A percentile compares a stretch with the other conserved stretches of the same genome.
phyloP scores from a whole-genome alignment of 129 eudicot species.

The Flaveria linearis region DNA sequence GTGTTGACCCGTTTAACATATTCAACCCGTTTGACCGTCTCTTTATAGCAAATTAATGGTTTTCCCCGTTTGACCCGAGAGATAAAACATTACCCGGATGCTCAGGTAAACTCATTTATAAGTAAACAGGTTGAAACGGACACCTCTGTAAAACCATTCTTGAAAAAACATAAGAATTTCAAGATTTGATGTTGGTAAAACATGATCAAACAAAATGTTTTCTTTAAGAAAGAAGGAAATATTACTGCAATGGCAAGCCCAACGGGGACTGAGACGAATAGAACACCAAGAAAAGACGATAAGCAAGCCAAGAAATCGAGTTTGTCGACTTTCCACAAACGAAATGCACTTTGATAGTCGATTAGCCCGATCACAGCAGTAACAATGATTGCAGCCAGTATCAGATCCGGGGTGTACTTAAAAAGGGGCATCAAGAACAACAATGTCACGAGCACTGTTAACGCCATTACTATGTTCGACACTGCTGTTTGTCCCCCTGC shows the following conservation, averaged over 20 bases:
- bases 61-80: neutral
- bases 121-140: neutral
- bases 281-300: slow-evolving; percentile 65
- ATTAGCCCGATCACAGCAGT: slow-evolving; percentile 60
- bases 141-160: neutral
- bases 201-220: neutral
- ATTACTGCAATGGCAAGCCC: slow-evolving; percentile 71
- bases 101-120: neutral
- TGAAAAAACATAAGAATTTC: neutral
- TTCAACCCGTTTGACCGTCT: neutral
- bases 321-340: slow-evolving; percentile 63
- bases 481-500: slow-evolving; percentile 68
- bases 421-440: slow-evolving; percentile 70
- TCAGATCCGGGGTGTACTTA: slow-evolving; percentile 61
- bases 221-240: neutral
- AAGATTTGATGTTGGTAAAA: neutral
- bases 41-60: neutral
- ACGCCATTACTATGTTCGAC: slow-evolving; percentile 75
- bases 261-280: slow-evolving; percentile 57
- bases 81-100: neutral
- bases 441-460: slow-evolving; percentile 64
- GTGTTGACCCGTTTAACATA: neutral
- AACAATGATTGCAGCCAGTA: slow-evolving; percentile 61
- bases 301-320: slow-evolving; percentile 62
- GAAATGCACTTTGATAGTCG: slow-evolving; percentile 54